Evolutionary conservation across 208 protist species (phyloP), one percentile per base, ranked within the genome.

Genomic region (Acanthamoeba sp.): DNA sequence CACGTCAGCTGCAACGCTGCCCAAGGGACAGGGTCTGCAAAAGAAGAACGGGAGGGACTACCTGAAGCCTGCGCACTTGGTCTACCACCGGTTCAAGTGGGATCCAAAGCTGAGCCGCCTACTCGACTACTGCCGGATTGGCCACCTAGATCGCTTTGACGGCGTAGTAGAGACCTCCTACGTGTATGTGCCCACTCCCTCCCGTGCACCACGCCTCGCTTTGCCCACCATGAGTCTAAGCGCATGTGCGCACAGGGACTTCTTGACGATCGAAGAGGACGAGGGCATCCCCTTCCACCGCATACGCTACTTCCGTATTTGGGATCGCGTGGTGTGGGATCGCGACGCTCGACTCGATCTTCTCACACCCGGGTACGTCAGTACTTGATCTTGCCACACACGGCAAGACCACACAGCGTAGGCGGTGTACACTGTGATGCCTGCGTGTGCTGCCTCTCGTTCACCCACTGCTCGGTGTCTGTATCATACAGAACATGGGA

Each of bases 21-120:
- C 57, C 16, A 64, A 7, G 20, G 55, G 55, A 1, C 27, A 69
- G n/a, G 62, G 62, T 6, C n/a, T 64, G 10, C 27, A 89, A 55
- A 2, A 87, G 52, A 89, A 55, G 80, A 89, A 89, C 12, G 52
- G 48, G 80, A 89, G 52, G 80, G 24, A 36, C 62, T 89, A 89
- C 50, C 80, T 89, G 22, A 89, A 89, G 52, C 80, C 80, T 0
- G 80, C 80, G 2, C 80, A 89, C 40, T 48, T 89, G 4, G 42
- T 89, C 80, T 89, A 48, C n/a, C 80, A 52, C 32, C 38, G 80
- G 18, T 89, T 89, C 80, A 89, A 89, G 52, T 89, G 80, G 80
- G 80, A 89, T 24, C 80, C 80, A 6, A 55, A 89, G 80, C 80
- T 89, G 80, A 55, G 80, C 42, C 80, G 48, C 34, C 50, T 89